Evolutionary conservation across 225 moss, liverwort and hornwort genomes (phyloP).

Genomic region (Pleurozium schreberi): DNA sequence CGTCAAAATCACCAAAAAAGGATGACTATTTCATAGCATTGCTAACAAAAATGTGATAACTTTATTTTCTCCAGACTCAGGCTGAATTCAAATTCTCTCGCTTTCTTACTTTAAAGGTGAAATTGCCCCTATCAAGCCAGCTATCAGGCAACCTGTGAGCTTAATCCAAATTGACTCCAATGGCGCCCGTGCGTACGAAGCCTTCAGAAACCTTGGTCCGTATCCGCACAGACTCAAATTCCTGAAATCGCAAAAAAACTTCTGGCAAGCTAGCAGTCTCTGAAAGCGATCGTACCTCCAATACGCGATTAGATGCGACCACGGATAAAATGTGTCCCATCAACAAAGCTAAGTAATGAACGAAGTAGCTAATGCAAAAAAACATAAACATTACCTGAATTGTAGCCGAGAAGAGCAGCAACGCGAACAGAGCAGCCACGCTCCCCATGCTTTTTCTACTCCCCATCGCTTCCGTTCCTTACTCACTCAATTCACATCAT

Average conservation of each 20-base stretch:
- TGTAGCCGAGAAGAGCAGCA: conserved; percentile 20
- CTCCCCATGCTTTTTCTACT: neutral
- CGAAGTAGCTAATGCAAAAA: neutral
- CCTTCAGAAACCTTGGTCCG: neutral
- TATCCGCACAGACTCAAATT: neutral
- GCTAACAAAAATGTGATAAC: neutral
- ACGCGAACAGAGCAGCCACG: neutral
- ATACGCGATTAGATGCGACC: neutral
- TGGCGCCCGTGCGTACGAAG: neutral
- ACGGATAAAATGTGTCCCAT: neutral
- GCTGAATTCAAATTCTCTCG: neutral
- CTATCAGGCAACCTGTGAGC: neutral
- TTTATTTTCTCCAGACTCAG: neutral
- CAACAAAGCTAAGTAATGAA: neutral
- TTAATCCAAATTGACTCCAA: neutral
- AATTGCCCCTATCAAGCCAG: neutral
- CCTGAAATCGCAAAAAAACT: neutral
- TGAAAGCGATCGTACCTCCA: neutral
- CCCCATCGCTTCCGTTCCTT: neutral
- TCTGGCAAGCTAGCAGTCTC: neutral
- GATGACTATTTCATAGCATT: neutral
- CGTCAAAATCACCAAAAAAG: neutral
- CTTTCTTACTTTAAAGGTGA: neutral
- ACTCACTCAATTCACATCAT: neutral
- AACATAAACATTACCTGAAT: neutral